Evolutionary conservation across 1,284 basidiomycete genomes (phyloP), one percentile per base, ranked within the genome.

Genomic region (Irpex sp.): DNA sequence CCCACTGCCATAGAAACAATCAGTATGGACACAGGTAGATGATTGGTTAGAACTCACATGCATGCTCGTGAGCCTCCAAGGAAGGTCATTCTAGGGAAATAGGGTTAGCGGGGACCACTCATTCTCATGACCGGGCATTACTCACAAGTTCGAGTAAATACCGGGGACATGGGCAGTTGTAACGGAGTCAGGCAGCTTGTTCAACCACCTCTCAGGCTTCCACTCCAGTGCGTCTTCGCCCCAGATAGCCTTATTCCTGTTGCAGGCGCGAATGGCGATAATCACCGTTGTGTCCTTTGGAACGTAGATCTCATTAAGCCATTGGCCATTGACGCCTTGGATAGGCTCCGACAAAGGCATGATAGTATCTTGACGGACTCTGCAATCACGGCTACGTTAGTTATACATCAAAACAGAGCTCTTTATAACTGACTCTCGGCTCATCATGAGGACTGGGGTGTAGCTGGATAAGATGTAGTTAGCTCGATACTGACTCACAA

Each of bases 201-300:
- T 33, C n/a, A 70, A 59, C 68, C 68, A 69, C 4, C 69, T 63
- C 55, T 70, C 68, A 2, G 68, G 68, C 54, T 65, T 67, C 67
- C 68, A 70, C 33, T 66, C 68, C 47, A 60, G 54, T 2, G 68
- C 69, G 46, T 70, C 69, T 4, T 66, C 61, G 31, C 69, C 82
- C 78, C 85, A 88, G 26, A 86, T 72, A 36, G 68, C 75, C 65
- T 70, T 81, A 61, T 76, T 84, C 57, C 74, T 70, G 67, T 87
- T 85, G 46, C 85, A 77, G 15, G 72, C 71, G 1, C 68, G 61
- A 13, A 82, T 74, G 1, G 82, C 77, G 1, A 80, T 70, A 7
- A 68, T 68, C 11, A 87, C 62, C 0, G 66, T 60, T 0, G 79
- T 79, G 5, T 81, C 83, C 67, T 83, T 83, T 9, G 76, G 72